These are phyloP conservation scores for Selaginella tamariscina DNA, from an alignment of 75 land plant genomes.

Conservation along the genomic window DNA sequence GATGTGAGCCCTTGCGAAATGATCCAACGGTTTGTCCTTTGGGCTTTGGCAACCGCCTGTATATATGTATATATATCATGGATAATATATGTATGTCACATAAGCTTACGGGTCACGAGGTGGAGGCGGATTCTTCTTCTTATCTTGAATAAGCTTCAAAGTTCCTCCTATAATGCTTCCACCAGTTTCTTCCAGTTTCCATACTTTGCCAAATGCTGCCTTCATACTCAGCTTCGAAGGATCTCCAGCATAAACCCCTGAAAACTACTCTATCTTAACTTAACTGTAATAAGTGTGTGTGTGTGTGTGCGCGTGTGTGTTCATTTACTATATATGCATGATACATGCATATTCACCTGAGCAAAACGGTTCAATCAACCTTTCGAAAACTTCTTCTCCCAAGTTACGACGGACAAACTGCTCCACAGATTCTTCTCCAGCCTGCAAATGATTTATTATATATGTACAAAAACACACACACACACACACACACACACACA, in stretches of 20 bases:
- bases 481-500: background rate
- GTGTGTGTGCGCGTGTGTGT: too few species aligned
- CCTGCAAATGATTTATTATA: conserved; percentile 30
- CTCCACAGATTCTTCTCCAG: conserved; percentile 81
- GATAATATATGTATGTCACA: background rate
- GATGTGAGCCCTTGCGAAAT: conserved; percentile 74
- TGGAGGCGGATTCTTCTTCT: conserved; percentile 47
- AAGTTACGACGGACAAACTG: conserved; percentile 94
- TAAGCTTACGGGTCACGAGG: conserved; percentile 66
- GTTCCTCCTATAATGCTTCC: conserved; percentile 93
- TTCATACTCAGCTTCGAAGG: conserved; percentile 94
- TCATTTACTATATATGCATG: too few species aligned
- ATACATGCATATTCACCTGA: conserved; percentile 81
- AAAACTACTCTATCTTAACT: background rate
- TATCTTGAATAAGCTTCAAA: conserved; percentile 63
- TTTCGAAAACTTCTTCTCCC: conserved; percentile 88
- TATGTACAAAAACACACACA: background rate
- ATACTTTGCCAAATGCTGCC: conserved; percentile 95
- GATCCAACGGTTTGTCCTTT: conserved; percentile 99
- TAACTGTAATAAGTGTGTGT: too few species aligned
- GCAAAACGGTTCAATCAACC: conserved; percentile 92
- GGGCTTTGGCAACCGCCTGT: conserved; percentile 77
- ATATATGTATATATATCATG: conserved; percentile 7
- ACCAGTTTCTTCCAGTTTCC: conserved; percentile 76
- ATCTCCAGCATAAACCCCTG: conserved; percentile 98